A percentile compares a stretch with the other conserved stretches of the same genome.
Conservation (phyloP, 1,284 basidiomycete species). For the Leccinum huronense region DNA sequence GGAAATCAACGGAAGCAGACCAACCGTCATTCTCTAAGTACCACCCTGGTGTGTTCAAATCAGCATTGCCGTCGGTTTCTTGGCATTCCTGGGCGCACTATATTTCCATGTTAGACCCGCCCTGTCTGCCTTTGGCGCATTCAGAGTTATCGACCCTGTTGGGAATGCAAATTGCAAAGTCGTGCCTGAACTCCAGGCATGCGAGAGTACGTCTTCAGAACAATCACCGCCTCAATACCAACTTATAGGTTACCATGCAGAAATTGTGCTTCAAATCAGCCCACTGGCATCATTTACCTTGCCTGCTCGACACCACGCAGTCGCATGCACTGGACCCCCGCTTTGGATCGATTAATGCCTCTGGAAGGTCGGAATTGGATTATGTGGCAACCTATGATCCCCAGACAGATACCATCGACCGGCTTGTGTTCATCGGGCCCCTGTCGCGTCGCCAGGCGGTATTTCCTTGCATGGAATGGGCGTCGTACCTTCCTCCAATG, state of each 20-base stretch:
- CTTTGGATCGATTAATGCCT: constrained; percentile 41
- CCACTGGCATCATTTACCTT: constrained; percentile 63
- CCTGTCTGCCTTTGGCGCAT: constrained; percentile 42
- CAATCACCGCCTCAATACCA: neutral
- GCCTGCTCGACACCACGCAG: constrained; percentile 60
- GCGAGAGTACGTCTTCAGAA: constrained; percentile 55
- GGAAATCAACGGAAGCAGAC: neutral
- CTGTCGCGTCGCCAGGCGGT: constrained; percentile 40
- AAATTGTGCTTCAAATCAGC: constrained; percentile 54
- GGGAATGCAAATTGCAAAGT: constrained; percentile 49
- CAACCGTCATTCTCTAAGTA: too few species aligned
- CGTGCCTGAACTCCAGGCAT: constrained; percentile 57
- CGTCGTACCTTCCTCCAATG: constrained; percentile 52
- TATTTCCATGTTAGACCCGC: constrained; percentile 46
- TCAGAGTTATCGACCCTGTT: constrained; percentile 42
- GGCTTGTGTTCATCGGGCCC: constrained; percentile 45
- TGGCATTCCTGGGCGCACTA: constrained; percentile 27
- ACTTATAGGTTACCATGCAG: constrained; percentile 34
- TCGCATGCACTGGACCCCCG: constrained; percentile 58
- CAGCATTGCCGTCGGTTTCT: constrained; percentile 30
- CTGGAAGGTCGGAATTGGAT: constrained; percentile 46
- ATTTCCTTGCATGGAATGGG: constrained; percentile 73
- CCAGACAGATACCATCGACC: constrained; percentile 44
- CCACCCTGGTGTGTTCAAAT: constrained; percentile 15
- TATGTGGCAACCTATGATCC: constrained; percentile 66